Conservation (phyloP, 2,329 filamentous ascomycete genomes). For the Fusarium sp. region DNA sequence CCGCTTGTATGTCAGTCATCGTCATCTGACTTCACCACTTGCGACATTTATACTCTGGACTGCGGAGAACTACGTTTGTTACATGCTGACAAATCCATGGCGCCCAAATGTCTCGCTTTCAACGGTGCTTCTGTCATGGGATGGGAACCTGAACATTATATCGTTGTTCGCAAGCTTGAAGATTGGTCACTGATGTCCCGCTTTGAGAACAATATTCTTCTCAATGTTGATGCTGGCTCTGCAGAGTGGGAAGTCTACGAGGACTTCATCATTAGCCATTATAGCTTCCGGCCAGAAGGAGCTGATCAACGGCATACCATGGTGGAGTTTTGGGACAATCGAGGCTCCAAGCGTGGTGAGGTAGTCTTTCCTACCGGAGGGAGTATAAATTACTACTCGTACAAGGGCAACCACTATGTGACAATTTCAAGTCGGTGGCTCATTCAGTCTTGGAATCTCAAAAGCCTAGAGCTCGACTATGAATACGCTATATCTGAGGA, state of each 20-base stretch:
- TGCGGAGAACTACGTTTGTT: neutral
- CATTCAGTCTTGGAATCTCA: constrained; percentile 11
- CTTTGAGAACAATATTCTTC: neutral
- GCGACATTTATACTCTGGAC: constrained; percentile 2
- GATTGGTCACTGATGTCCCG: constrained; percentile 13
- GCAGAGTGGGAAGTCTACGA: neutral
- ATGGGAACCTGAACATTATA: neutral
- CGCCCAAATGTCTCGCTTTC: neutral
- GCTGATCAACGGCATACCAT: neutral
- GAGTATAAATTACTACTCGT: neutral
- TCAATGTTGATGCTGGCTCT: neutral
- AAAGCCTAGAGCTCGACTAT: constrained; percentile 1
- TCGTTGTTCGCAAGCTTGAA: constrained; percentile 7
- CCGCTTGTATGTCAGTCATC: constrained; percentile 6
- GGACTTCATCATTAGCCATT: neutral
- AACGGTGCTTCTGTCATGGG: neutral
- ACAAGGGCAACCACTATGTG: neutral
- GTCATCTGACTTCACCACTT: neutral
- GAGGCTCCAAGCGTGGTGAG: constrained; percentile 12
- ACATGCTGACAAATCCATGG: neutral
- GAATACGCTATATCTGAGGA: constrained; percentile 1
- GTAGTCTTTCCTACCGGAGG: neutral
- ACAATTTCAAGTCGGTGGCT: neutral
- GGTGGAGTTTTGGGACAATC: constrained; percentile 20
- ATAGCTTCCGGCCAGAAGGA: neutral